Evolutionary conservation across 257 asterid species (phyloP).

Genomic region (Nicotiana obtusifolia): DNA sequence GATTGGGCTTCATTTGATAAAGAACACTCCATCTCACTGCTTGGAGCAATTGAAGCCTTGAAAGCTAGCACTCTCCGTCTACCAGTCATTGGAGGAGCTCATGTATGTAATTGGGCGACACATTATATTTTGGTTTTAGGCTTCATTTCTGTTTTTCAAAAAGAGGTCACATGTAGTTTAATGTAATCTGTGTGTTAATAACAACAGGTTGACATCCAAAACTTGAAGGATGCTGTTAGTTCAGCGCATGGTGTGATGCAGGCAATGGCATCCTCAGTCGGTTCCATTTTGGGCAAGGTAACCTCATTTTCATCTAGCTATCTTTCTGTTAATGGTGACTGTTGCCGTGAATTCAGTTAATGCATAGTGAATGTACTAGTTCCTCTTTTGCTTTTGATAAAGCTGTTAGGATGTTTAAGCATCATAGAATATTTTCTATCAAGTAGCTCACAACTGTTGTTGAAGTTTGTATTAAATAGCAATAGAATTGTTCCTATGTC

Average conservation of each 20-base stretch:
- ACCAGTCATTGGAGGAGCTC: conserved; percentile 77
- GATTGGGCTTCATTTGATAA: conserved; percentile 71
- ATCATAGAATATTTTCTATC: neutral
- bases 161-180: neutral
- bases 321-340: neutral
- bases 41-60: conserved; percentile 85
- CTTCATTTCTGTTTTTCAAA: neutral
- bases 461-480: neutral
- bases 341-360: neutral
- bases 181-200: conserved; percentile 4
- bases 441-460: neutral
- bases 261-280: conserved; percentile 51
- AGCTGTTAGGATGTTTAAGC: neutral
- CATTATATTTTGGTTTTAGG: neutral
- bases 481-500: neutral
- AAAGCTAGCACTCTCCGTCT: conserved; percentile 93
- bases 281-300: conserved; percentile 60
- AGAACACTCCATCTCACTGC: conserved; percentile 59
- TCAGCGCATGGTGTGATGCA: conserved; percentile 79
- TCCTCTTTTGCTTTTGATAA: neutral
- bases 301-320: conserved; percentile 7
- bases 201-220: conserved; percentile 55
- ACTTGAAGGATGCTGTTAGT: conserved; percentile 77
- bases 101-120: conserved; percentile 35
- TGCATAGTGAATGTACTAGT: neutral